Conservation (phyloP, 306 rosid genomes). For the Castanea mollissima region DNA sequence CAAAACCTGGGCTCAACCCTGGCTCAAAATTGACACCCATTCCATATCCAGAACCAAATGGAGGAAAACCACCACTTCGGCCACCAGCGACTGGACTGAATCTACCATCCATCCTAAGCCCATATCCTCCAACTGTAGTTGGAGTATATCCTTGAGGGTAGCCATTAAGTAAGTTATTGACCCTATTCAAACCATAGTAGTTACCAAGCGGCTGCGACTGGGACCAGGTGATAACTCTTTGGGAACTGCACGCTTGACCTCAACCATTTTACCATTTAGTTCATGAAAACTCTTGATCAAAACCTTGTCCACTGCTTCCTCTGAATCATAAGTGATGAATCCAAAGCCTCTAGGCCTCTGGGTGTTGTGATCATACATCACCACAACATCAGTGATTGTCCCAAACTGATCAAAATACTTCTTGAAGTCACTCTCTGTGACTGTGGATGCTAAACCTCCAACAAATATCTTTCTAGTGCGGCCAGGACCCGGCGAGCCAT, state of each 20-base stretch:
- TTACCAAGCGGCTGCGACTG: constrained; percentile 77
- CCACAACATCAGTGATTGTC: constrained; percentile 95
- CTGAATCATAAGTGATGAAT: constrained; percentile 92
- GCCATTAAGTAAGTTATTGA: constrained; percentile 77
- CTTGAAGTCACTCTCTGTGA: constrained; percentile 95
- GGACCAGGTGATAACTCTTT: constrained; percentile 96
- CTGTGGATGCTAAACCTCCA: constrained; percentile 97
- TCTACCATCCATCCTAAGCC: constrained; percentile 74
- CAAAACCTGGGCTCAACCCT: constrained; percentile 73
- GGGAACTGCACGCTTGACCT: constrained; percentile 99
- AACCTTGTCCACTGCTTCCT: constrained; percentile 93
- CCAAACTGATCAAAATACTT: constrained; percentile 94
- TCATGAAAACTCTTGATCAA: constrained; percentile 87
- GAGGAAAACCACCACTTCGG: constrained; percentile 82
- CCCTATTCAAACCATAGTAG: constrained; percentile 74
- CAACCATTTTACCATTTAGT: constrained; percentile 97
- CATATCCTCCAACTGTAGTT: constrained; percentile 73
- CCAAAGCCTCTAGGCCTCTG: constrained; percentile 99
- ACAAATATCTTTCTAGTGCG: constrained; percentile 98
- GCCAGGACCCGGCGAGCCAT: constrained; percentile 86
- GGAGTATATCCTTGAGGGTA: constrained; percentile 82
- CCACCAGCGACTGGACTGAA: constrained; percentile 83
- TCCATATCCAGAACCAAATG: constrained; percentile 84
- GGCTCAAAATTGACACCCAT: constrained; percentile 79
- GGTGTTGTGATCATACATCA: constrained; percentile 99